Evolutionary conservation across 306 rosid genomes (phyloP).

Genomic region (Cotoneaster glaucophyllus): DNA sequence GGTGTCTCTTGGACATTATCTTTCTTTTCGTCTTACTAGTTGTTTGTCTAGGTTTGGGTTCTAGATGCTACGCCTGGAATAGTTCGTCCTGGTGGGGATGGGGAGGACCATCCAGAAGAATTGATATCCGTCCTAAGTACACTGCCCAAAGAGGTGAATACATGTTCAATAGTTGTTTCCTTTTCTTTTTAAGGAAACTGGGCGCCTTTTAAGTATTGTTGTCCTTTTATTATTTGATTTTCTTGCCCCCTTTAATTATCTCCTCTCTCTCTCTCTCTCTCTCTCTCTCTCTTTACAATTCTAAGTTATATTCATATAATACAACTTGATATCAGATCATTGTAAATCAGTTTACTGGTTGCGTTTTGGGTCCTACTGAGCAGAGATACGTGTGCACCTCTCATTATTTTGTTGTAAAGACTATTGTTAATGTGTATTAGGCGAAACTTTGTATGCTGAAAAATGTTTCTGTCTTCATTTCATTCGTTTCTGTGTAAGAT

Average conservation of each 20-base stretch:
- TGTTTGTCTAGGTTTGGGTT: constrained; percentile 63
- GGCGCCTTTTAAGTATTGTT: background rate
- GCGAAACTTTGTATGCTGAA: background rate
- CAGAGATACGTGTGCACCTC: background rate
- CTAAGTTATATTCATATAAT: background rate
- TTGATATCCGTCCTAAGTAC: constrained; percentile 67
- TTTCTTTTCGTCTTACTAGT: background rate
- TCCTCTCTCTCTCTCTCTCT: background rate
- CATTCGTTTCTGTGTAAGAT: background rate
- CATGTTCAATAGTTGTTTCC: constrained; percentile 9
- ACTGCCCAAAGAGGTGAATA: constrained; percentile 67
- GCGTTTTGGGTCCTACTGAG: background rate
- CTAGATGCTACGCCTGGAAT: constrained; percentile 93
- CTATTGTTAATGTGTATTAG: background rate
- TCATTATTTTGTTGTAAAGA: background rate
- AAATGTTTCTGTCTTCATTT: background rate
- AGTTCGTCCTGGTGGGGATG: constrained; percentile 84
- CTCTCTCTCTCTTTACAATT: background rate
- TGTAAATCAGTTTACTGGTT: background rate
- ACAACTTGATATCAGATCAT: background rate
- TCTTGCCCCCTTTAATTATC: background rate
- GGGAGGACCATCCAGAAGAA: constrained; percentile 94
- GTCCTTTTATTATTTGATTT: background rate
- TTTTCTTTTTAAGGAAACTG: background rate
- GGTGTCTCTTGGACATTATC: background rate